A percentile compares a stretch with the other conserved stretches of the same genome.
Evolutionary conservation across 129 eudicot species (phyloP).

Genomic region (Flaveria linearis): DNA sequence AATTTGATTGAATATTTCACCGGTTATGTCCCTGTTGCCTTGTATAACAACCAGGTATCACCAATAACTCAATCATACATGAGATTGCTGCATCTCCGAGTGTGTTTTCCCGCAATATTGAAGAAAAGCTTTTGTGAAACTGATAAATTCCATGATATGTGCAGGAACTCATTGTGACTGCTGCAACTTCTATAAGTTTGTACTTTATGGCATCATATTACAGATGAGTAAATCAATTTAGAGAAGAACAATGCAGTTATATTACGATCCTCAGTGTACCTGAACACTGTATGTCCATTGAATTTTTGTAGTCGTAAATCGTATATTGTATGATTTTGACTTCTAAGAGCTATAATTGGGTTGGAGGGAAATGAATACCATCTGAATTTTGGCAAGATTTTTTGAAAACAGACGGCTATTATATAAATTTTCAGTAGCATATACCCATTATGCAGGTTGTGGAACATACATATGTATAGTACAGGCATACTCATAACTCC

Average conservation of each 20-base stretch:
- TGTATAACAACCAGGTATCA: slow-evolving; percentile 84
- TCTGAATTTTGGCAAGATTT: background rate
- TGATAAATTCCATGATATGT: slow-evolving; percentile 15
- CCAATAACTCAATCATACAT: background rate
- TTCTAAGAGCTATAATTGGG: slow-evolving; percentile 14
- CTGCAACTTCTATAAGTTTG: slow-evolving; percentile 53
- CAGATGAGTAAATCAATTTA: slow-evolving; percentile 45
- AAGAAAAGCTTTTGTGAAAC: background rate
- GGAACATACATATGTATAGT: too few species aligned
- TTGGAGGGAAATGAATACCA: background rate
- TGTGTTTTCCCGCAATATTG: background rate
- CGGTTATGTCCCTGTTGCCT: slow-evolving; percentile 64
- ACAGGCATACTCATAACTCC: too few species aligned
- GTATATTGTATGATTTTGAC: slow-evolving; percentile 20
- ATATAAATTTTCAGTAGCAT: too few species aligned
- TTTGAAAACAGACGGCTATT: too few species aligned
- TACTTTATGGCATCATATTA: slow-evolving; percentile 69
- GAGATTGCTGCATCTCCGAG: background rate
- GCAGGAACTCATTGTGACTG: slow-evolving; percentile 81
- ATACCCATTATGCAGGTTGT: too few species aligned
- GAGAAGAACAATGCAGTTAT: slow-evolving; percentile 7
- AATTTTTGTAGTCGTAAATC: slow-evolving; percentile 31
- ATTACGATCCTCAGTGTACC: slow-evolving; percentile 8
- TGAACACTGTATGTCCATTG: background rate
- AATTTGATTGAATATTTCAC: slow-evolving; percentile 55